Evolutionary conservation across 306 rosid genomes (phyloP), one percentile per base, ranked within the genome.

Genomic region (Lathyrus aphaca): DNA sequence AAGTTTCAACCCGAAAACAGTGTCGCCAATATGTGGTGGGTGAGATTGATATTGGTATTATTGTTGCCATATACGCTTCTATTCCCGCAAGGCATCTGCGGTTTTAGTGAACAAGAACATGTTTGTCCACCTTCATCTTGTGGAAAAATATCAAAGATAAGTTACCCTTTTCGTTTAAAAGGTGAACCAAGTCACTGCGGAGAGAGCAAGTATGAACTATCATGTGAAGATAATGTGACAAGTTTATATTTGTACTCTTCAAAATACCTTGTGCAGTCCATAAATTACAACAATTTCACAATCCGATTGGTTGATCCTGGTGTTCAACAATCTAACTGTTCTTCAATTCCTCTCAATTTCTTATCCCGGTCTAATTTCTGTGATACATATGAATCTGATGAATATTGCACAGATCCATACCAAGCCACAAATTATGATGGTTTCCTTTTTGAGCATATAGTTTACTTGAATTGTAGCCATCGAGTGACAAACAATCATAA

Each of bases 131-230:
- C 46, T 29, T 83, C 79, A n/a, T 64, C 73, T 0, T 79, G 78
- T 30, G 76, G 83, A 8, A 44, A 14, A 44, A 44, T 14, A 0
- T 44, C 50, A 0, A 44, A 13, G 8, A 44, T 44, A 44, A 72
- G 35, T 0, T 1, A 19, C 17, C 86, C 86, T 0, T 83, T 83
- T 6, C 79, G 73, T 1, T 58, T 83, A 1, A 53, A 1, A 12
- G 5, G 2, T 0, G 79, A 77, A 4, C 76, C 80, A 13, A 0
- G 0, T 1, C 0, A 1, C 1, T 78, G 83, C 4, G 80, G 83
- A 3, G 0, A 6, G 4, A 3, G 0, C 0, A 1, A 0, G 0
- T 59, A 75, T 35, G 42, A 13, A 8, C 8, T 68, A 4, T 37
- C 46, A 0, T 85, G 50, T 14, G 50, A 44, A 44, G 13, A 44